phyloP scores from a whole-genome alignment of 208 protist species.

The Wallacemonas sp. region DNA sequence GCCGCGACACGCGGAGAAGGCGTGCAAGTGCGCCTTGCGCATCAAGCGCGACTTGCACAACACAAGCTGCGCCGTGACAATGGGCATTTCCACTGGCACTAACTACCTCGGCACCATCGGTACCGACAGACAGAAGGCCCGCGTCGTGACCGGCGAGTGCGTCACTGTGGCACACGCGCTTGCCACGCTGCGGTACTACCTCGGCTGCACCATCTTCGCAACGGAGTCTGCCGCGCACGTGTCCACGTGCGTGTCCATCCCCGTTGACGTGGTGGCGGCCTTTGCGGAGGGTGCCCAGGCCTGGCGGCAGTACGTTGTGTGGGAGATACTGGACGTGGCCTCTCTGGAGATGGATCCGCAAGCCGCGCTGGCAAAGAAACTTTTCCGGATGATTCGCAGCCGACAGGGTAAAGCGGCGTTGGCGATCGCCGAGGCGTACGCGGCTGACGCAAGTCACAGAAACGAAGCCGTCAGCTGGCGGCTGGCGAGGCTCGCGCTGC shows the following conservation, averaged over 20 bases:
- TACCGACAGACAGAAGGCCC: conserved; percentile 52
- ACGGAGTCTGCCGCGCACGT: conserved; percentile 39
- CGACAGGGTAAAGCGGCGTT: conserved; percentile 30
- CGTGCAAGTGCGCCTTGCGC: conserved; percentile 50
- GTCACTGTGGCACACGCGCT: conserved; percentile 33
- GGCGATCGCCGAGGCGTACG: conserved; percentile 15
- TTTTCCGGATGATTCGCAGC: conserved; percentile 46
- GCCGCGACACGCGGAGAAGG: conserved; percentile 50
- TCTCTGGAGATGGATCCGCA: conserved; percentile 1
- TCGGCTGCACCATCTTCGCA: conserved; percentile 36
- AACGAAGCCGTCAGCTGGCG: conserved; percentile 24
- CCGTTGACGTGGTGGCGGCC: conserved; percentile 46
- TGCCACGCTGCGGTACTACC: conserved; percentile 21
- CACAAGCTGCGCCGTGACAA: conserved; percentile 21
- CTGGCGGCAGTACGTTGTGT: conserved; percentile 33
- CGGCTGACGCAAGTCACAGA: not conserved
- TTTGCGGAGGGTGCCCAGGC: conserved; percentile 19
- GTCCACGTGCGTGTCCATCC: conserved; percentile 24
- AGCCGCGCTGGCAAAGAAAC: conserved; percentile 18
- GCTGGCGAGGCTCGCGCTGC: conserved; percentile 17
- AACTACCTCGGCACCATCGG: conserved; percentile 52
- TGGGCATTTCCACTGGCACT: conserved; percentile 43
- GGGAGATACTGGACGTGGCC: conserved; percentile 27
- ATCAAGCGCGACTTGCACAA: conserved; percentile 28
- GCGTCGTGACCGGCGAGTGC: conserved; percentile 39